phyloP scores from a whole-genome alignment of 2,329 filamentous ascomycete genomes.

The Curvularia sp. region DNA sequence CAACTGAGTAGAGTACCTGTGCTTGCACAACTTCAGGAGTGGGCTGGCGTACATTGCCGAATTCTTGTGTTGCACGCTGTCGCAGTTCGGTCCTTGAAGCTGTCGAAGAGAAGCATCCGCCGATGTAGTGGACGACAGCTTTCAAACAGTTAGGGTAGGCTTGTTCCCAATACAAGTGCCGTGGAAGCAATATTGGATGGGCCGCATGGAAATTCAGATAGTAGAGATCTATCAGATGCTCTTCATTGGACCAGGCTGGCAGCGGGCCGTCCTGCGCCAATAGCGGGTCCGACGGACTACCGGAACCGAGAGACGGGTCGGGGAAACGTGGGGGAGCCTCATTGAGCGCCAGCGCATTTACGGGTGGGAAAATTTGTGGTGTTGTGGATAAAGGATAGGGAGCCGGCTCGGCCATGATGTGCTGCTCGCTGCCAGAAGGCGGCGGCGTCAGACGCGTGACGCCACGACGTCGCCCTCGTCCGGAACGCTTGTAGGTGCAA shows the following conservation, averaged over 20 bases:
- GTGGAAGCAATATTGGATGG: conserved; percentile 61
- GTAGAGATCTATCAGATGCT: conserved; percentile 55
- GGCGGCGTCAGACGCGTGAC: conserved; percentile 27
- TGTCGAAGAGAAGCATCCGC: conserved; percentile 57
- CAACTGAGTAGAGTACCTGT: conserved; percentile 74
- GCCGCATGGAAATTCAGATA: conserved; percentile 60
- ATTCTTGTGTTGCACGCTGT: conserved; percentile 17
- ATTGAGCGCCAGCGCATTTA: neutral
- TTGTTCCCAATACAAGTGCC: conserved; percentile 49
- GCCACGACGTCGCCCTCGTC: conserved; percentile 51
- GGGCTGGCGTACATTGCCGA: conserved; percentile 20
- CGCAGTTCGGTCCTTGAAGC: conserved; percentile 50
- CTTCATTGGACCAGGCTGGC: conserved; percentile 18
- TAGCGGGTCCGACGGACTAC: conserved; percentile 1
- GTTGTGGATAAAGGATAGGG: conserved; percentile 1
- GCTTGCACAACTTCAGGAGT: conserved; percentile 70
- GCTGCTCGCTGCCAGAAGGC: conserved; percentile 12
- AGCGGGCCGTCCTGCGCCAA: neutral
- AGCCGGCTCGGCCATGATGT: conserved; percentile 10
- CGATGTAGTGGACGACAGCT: conserved; percentile 60
- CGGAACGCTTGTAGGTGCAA: conserved; percentile 56
- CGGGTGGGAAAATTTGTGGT: neutral
- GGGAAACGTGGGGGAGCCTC: conserved; percentile 2
- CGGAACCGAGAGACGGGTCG: neutral
- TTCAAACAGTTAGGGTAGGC: conserved; percentile 51